Evolutionary conservation across 805 yeast species (phyloP), one percentile per base, ranked within the genome.

Genomic region (Torulaspora gathmanii): DNA sequence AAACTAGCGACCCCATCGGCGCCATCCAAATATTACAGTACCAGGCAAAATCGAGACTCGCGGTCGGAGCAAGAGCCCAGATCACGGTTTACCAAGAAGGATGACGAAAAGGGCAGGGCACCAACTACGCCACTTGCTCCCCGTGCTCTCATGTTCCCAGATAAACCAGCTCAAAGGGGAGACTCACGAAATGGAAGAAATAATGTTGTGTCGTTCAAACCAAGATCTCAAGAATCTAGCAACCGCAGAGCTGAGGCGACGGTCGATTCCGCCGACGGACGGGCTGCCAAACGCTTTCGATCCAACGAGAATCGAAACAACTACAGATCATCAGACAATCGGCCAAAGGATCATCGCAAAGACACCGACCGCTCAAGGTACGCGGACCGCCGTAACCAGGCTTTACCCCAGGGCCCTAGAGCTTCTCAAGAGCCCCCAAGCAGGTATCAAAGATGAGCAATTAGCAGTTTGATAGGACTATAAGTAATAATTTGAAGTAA

Each of bases 391-490:
- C 43, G 45, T 15, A 46, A 40, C 9, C 49, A 47, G 7, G 36
- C 30, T 3, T 33, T 58, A 5, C 63, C 63, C 5, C 60, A 58
- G 30, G 63, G 63, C 1, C 63, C 63, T 5, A 55, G 49, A 25
- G 47, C 45, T 12, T 40, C 51, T 13, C 36, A 44, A 13, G 48
- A 49, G 27, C 22, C 36, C 7, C 37, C 40, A 16, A 54, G 58
- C 30, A 53, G 61, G 19, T 56, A 56, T 31, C 59, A 55, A 35
- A 49, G 60, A 27, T 54, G 44, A 37, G 10, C 9, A 16, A 3
- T n/a, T 13, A 12, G 15, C 22, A 7, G 4, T 10, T 13, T 3
- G 13, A 22, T 9, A 30, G 36, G 23, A 16, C 12, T 20, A 9
- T 30, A 33, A 28, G 19, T 28, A 37, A 6, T 12, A 25, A 27